Percentiles rank a stretch among this genome's conserved stretches.
These are phyloP conservation scores for Nitzschia putrida DNA, from an alignment of 108 stramenopile species.

Conservation along the genomic window DNA sequence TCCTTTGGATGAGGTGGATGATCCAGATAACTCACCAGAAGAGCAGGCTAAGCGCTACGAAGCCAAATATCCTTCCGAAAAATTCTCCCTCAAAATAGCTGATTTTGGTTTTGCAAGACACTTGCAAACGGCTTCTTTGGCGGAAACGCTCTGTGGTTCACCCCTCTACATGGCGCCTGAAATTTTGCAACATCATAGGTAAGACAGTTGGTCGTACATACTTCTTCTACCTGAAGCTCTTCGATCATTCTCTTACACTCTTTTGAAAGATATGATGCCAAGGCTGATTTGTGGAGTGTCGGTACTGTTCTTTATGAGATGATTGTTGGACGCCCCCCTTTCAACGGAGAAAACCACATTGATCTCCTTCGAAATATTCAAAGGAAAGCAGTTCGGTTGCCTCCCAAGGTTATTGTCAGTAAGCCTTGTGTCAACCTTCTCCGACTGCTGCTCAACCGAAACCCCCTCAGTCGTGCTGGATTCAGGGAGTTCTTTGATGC, in stretches of 20 bases:
- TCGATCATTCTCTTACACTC: not conserved
- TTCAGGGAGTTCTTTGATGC: conserved; percentile 84
- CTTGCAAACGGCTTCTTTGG: conserved; percentile 85
- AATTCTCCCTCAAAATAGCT: conserved; percentile 88
- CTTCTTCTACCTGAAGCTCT: not conserved
- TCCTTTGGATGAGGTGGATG: conserved; percentile 63
- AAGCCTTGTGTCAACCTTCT: conserved; percentile 80
- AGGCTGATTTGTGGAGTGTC: conserved; percentile 97
- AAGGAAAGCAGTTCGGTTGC: conserved; percentile 78
- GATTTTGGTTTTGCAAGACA: conserved; percentile 99
- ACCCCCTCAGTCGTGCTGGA: conserved; percentile 72
- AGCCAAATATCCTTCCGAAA: conserved; percentile 36
- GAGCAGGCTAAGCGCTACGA: conserved; percentile 27
- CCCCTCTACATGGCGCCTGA: conserved; percentile 99
- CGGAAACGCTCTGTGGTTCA: conserved; percentile 96
- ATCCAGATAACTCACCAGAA: conserved; percentile 52
- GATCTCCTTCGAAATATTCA: conserved; percentile 88
- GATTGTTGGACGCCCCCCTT: conserved; percentile 87
- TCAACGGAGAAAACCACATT: conserved; percentile 90
- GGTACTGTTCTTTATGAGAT: conserved; percentile 97
- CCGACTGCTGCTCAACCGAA: conserved; percentile 74
- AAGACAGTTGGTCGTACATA: conserved; percentile 10
- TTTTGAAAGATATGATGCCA: conserved; percentile 85
- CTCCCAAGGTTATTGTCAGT: conserved; percentile 77
- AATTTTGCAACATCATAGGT: conserved; percentile 81